These are phyloP conservation scores for Inonotus obliquus DNA, from an alignment of 1,284 basidiomycete species.

Conservation along the genomic window DNA sequence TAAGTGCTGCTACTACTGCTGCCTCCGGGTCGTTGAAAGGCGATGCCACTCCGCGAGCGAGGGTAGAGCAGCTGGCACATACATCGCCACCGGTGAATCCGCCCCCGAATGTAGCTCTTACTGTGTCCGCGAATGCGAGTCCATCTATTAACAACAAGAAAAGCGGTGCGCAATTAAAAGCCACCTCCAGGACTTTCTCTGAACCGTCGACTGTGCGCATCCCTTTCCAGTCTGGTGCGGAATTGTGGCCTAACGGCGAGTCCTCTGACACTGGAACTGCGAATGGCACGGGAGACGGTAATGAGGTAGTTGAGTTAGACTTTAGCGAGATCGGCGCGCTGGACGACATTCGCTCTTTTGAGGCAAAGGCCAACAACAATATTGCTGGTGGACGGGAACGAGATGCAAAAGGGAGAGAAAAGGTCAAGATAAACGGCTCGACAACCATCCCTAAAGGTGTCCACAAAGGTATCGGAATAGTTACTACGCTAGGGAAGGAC, in stretches of 20 bases:
- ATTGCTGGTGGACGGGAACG: neutral
- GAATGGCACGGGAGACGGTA: neutral
- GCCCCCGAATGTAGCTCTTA: neutral
- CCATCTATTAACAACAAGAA: neutral
- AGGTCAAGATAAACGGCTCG: slow-evolving; percentile 9
- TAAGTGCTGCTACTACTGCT: neutral
- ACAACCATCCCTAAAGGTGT: neutral
- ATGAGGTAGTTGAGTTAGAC: slow-evolving; percentile 18
- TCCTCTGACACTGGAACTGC: neutral
- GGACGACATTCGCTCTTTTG: slow-evolving; percentile 7
- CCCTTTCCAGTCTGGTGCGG: slow-evolving; percentile 13
- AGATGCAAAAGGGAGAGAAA: slow-evolving; percentile 2
- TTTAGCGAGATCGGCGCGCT: slow-evolving; percentile 17
- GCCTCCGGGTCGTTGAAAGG: slow-evolving; percentile 10
- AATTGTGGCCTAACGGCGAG: slow-evolving; percentile 14
- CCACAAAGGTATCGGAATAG: neutral
- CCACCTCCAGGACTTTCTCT: neutral
- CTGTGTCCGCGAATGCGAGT: neutral
- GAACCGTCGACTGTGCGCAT: neutral
- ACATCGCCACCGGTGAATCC: slow-evolving; percentile 1
- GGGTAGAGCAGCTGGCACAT: slow-evolving; percentile 5
- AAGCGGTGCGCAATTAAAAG: neutral
- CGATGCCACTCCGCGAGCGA: slow-evolving; percentile 17
- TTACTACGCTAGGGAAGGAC: neutral
- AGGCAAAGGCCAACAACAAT: neutral